Conservation (phyloP, 495 filamentous ascomycete genomes). For the Penicillium subrubescens region DNA sequence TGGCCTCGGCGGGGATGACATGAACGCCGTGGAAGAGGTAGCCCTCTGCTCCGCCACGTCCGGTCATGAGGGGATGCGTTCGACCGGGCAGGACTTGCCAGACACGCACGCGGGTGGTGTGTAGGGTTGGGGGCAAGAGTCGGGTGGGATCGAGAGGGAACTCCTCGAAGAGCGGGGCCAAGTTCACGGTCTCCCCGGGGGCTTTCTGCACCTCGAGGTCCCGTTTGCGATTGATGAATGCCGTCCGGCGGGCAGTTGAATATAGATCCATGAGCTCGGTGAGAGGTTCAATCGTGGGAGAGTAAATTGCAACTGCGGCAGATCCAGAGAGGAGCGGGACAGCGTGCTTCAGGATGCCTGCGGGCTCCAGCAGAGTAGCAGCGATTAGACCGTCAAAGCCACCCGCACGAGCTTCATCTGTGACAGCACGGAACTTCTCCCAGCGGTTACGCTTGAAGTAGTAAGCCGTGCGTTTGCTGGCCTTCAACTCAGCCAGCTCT, state of each 20-base stretch:
- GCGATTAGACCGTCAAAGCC: slow-evolving; percentile 82
- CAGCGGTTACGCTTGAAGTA: slow-evolving; percentile 86
- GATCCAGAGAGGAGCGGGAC: slow-evolving; percentile 82
- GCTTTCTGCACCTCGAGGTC: slow-evolving; percentile 33
- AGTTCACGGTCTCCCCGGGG: slow-evolving; percentile 22
- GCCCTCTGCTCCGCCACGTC: slow-evolving; percentile 83
- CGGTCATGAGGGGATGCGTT: slow-evolving; percentile 93
- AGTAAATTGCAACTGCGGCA: slow-evolving; percentile 83
- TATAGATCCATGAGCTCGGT: slow-evolving; percentile 76
- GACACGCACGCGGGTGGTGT: slow-evolving; percentile 69
- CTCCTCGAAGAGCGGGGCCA: slow-evolving; percentile 61
- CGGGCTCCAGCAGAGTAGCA: slow-evolving; percentile 75
- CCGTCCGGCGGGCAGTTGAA: slow-evolving; percentile 70
- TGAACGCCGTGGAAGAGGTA: slow-evolving; percentile 84
- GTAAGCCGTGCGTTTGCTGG: slow-evolving; percentile 75
- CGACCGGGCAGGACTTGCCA: slow-evolving; percentile 93
- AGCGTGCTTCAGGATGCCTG: slow-evolving; percentile 68
- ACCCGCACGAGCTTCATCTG: slow-evolving; percentile 72
- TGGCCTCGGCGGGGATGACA: slow-evolving; percentile 75
- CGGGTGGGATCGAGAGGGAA: slow-evolving; percentile 84
- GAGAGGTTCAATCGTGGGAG: slow-evolving; percentile 74
- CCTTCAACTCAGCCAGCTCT: slow-evolving; percentile 65
- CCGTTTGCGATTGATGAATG: slow-evolving; percentile 58
- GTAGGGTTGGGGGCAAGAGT: slow-evolving; percentile 75
- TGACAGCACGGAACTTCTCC: slow-evolving; percentile 63